These are phyloP conservation scores for Coniferiporia weirii DNA, from an alignment of 1,284 basidiomycete species.

Conservation along the genomic window DNA sequence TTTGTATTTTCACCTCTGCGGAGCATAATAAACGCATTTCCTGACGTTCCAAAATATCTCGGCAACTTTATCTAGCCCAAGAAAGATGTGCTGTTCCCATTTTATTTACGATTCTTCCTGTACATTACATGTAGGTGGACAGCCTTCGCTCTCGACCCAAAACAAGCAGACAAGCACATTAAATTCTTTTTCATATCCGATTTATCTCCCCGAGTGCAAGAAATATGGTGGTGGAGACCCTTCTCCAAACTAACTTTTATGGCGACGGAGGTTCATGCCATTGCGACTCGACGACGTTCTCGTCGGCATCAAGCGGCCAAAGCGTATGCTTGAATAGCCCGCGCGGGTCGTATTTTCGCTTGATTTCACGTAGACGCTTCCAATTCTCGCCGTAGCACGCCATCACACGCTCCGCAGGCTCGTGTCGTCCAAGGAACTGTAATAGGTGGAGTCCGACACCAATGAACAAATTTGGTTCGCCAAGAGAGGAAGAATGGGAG, in stretches of 20 bases:
- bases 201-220: too few species aligned
- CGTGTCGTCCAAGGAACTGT: conserved; percentile 75
- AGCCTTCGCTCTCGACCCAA: too few species aligned
- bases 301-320: conserved; percentile 64
- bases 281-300: conserved; percentile 41
- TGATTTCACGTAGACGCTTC: conserved; percentile 61
- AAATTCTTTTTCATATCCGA: too few species aligned
- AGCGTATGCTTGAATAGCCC: conserved; percentile 70
- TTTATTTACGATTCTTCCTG: not conserved
- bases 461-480: conserved; percentile 18
- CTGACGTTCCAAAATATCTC: not conserved
- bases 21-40: not conserved
- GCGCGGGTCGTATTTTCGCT: conserved; percentile 68
- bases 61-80: not conserved
- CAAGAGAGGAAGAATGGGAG: not conserved
- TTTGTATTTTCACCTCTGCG: not conserved
- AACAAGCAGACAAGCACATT: too few species aligned
- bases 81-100: not conserved
- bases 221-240: too few species aligned
- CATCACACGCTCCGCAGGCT: conserved; percentile 54
- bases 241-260: not conserved
- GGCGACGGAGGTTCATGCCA: conserved; percentile 55
- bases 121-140: too few species aligned
- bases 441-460: conserved; percentile 17
- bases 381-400: conserved; percentile 73